Base-by-base conservation (phyloP, 805 yeast species). In the Lachancea dasiensis region DNA sequence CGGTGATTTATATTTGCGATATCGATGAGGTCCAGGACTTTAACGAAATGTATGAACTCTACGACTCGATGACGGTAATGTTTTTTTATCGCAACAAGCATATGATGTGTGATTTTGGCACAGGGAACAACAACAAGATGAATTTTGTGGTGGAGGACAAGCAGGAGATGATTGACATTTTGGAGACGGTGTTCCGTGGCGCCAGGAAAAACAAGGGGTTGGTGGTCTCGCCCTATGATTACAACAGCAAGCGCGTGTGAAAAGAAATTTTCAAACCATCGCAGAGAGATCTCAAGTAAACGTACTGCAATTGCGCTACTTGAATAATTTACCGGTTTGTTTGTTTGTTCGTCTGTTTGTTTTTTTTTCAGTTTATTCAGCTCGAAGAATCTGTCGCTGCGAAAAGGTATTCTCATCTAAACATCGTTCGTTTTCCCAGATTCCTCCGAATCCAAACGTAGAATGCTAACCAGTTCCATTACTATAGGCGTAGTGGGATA, bases 31-130 rank as follows among this genome's bases (percentile, higher is more conserved):
- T 92, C 0, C 85, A 90, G 0, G 98, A 87, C 51, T 92, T 92
- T 63, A 90, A 81, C 50, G 71, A 68, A 22, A 62, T 64, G 56
- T 60, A 60, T 41, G 60, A 56, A 47, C 50, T 54, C 28, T 84
- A 80, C 55, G 97, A 89, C 51, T 94, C 95, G 11, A 75, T 86
- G 70, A 80, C 95, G 30, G 69, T 92, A 36, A 92, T 92, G 97
- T 89, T 90, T 56, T 90, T 92, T 60, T 86, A 74, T 63, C 68
- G 94, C 36, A 90, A 90, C 64, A 83, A 86, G 58, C 97, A 90
- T 60, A 89, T 90, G 95, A 79, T 92, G 94, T 86, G 96, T 62
- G 98, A 92, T 67, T 87, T 89, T 60, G 98, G 98, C 2, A 92
- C 97, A 0, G 98, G 98, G 22, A 87, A 92, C 57, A 92, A 92